phyloP scores from a whole-genome alignment of 2,329 filamentous ascomycete genomes.

The Scedosporium aurantiacum region DNA sequence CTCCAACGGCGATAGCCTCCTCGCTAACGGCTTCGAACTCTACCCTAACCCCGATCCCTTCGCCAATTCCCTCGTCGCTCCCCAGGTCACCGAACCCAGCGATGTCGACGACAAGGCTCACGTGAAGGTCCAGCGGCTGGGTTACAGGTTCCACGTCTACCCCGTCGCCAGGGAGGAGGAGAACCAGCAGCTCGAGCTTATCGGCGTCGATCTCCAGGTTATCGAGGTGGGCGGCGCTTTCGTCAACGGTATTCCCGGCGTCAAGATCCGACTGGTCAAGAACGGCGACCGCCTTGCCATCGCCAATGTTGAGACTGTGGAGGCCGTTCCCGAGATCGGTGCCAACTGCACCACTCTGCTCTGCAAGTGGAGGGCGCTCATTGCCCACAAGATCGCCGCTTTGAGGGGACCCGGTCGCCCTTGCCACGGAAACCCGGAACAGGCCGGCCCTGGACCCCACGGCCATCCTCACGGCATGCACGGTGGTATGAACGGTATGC shows the following conservation, averaged over 20 bases:
- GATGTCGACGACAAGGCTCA: slow-evolving; percentile 16
- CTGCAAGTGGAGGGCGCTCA: slow-evolving; percentile 1
- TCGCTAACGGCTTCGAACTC: slow-evolving; percentile 50
- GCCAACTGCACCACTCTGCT: slow-evolving; percentile 31
- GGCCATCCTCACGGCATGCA: slow-evolving; percentile 4
- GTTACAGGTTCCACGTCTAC: slow-evolving; percentile 35
- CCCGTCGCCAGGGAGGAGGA: slow-evolving; percentile 36
- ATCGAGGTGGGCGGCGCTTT: slow-evolving; percentile 47
- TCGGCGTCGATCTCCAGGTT: slow-evolving; percentile 46
- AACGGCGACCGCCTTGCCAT: slow-evolving; percentile 42
- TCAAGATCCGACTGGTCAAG: slow-evolving; percentile 52
- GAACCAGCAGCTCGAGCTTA: slow-evolving; percentile 38
- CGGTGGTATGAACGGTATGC: slow-evolving; percentile 9
- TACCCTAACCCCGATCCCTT: slow-evolving; percentile 42
- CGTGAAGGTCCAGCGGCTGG: slow-evolving; percentile 26
- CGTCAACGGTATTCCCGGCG: slow-evolving; percentile 39
- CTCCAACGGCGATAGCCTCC: slow-evolving; percentile 31
- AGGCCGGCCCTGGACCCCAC: background rate
- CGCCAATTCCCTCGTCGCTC: slow-evolving; percentile 31
- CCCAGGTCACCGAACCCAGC: slow-evolving; percentile 29
- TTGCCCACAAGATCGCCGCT: background rate
- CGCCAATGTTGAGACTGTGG: slow-evolving; percentile 29
- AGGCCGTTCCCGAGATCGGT: slow-evolving; percentile 22
- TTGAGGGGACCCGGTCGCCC: background rate
- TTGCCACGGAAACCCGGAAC: background rate